phyloP scores from a whole-genome alignment of 1,284 basidiomycete species.

The Trametes polyzona region DNA sequence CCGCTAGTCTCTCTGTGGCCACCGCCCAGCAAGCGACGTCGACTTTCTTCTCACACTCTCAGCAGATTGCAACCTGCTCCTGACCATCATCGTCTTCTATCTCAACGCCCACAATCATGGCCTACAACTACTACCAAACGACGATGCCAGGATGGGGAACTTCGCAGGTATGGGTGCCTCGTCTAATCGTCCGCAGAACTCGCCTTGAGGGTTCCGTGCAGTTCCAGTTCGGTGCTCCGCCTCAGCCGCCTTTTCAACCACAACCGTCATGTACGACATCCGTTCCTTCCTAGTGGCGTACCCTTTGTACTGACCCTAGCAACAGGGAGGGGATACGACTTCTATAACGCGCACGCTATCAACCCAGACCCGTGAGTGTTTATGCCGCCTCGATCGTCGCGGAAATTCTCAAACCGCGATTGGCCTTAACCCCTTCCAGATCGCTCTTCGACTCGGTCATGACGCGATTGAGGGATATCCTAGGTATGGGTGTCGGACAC shows the following conservation, averaged over 20 bases:
- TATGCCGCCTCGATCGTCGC: background rate
- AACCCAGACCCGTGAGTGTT: slow-evolving; percentile 58
- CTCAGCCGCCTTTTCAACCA: slow-evolving; percentile 58
- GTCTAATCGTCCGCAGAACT: slow-evolving; percentile 2
- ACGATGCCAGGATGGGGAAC: slow-evolving; percentile 31
- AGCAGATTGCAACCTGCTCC: background rate
- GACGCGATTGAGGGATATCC: slow-evolving; percentile 49
- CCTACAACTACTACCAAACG: slow-evolving; percentile 32
- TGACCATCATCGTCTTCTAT: background rate
- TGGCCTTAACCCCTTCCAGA: slow-evolving; percentile 3
- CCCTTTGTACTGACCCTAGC: background rate
- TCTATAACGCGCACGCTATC: slow-evolving; percentile 61
- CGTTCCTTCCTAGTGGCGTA: background rate
- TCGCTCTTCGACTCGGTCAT: slow-evolving; percentile 59
- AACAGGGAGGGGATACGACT: slow-evolving; percentile 63
- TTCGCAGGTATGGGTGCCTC: slow-evolving; percentile 24
- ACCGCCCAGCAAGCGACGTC: slow-evolving; percentile 10
- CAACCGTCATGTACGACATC: slow-evolving; percentile 53
- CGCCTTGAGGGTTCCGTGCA: slow-evolving; percentile 26
- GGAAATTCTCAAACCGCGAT: slow-evolving; percentile 2
- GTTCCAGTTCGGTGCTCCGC: slow-evolving; percentile 59
- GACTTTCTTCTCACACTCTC: slow-evolving; percentile 10
- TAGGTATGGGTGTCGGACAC: slow-evolving; percentile 43
- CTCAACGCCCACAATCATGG: slow-evolving; percentile 13
- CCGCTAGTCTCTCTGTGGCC: slow-evolving; percentile 14